phyloP scores from a whole-genome alignment of 192 early-diverging fungal genomes.

The Entrophospora sp. region DNA sequence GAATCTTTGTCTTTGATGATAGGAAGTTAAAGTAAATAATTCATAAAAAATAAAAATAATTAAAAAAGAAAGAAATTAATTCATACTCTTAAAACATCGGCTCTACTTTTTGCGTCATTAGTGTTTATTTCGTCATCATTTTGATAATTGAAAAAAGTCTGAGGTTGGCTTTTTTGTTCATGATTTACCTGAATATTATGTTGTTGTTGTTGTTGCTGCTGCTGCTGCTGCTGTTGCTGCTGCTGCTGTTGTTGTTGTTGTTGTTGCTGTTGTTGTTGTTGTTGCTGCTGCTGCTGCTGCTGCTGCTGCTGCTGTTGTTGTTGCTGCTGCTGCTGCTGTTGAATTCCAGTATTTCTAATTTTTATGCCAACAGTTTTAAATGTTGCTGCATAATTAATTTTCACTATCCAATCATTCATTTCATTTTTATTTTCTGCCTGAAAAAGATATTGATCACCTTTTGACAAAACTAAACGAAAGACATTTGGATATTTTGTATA shows the following conservation, averaged over 20 bases:
- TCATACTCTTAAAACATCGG: not conserved
- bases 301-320: too few species aligned
- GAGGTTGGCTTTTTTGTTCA: not conserved
- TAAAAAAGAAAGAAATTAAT: not conserved
- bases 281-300: too few species aligned
- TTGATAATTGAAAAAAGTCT: not conserved
- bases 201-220: too few species aligned
- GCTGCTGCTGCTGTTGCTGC: too few species aligned
- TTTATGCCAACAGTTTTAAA: constrained; percentile 53
- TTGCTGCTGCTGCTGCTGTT: too few species aligned
- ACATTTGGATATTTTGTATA: constrained; percentile 72
- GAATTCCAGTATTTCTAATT: constrained; percentile 14
- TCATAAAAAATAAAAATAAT: not conserved
- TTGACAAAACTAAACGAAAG: constrained; percentile 59
- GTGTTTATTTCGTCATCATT: not conserved
- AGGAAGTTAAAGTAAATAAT: not conserved
- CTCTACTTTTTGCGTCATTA: not conserved
- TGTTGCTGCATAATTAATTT: constrained; percentile 71
- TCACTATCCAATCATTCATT: constrained; percentile 74
- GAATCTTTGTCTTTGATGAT: constrained; percentile 1
- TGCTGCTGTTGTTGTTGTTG: too few species aligned
- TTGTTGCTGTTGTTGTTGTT: too few species aligned
- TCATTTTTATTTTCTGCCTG: constrained; percentile 57
- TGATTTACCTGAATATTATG: not conserved
- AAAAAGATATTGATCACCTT: constrained; percentile 65